A percentile compares a stretch with the other conserved stretches of the same genome.
Evolutionary conservation across 805 yeast species (phyloP).

Genomic region (Limtongia smithiae): DNA sequence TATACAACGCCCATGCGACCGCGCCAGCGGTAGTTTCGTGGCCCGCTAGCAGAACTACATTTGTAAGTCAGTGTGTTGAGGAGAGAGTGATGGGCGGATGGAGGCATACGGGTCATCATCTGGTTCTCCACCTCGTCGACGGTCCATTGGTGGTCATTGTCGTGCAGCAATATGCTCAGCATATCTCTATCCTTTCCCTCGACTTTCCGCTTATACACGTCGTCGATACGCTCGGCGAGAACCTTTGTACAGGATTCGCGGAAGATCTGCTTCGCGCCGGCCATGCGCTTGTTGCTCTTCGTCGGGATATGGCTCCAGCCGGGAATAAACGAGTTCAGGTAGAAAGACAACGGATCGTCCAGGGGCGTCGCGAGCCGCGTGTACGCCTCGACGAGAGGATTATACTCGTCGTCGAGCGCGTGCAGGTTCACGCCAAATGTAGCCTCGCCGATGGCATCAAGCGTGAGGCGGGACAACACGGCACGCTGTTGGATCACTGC

Average conservation of each 20-base stretch:
- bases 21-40: constrained; percentile 27
- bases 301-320: constrained; percentile 21
- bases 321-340: constrained; percentile 13
- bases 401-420: constrained; percentile 18
- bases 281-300: constrained; percentile 9
- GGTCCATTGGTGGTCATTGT: constrained; percentile 13
- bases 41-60: constrained; percentile 21
- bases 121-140: constrained; percentile 24
- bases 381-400: constrained; percentile 21
- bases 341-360: constrained; percentile 11
- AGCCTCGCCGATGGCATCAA: constrained; percentile 24
- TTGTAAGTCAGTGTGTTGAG: neutral
- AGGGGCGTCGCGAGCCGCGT: constrained; percentile 11
- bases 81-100: neutral
- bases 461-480: constrained; percentile 11
- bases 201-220: constrained; percentile 7
- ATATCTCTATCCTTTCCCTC: constrained; percentile 23
- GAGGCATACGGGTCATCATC: constrained; percentile 16
- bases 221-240: constrained; percentile 4
- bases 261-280: constrained; percentile 9
- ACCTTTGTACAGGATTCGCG: constrained; percentile 9
- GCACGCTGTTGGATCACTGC: constrained; percentile 4
- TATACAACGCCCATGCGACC: constrained; percentile 11
- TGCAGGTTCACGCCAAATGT: constrained; percentile 20
- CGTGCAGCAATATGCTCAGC: constrained; percentile 16